Percentiles rank a stretch among this genome's conserved stretches.
Evolutionary conservation across 2,329 filamentous ascomycete species (phyloP).

Genomic region (Stemphylium vesicarium): DNA sequence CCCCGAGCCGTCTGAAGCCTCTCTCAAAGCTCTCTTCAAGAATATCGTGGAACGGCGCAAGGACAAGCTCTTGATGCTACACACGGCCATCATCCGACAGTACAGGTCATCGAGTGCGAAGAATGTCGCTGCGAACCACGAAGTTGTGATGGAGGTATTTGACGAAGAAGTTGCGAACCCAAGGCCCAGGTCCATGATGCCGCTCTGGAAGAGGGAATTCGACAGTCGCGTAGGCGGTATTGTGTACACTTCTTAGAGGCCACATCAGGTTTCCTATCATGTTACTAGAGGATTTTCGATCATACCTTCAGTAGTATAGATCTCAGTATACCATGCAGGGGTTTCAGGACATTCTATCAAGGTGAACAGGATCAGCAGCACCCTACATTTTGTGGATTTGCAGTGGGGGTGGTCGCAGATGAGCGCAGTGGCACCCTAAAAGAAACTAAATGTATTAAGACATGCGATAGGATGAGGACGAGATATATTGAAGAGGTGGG

Average conservation of each 20-base stretch:
- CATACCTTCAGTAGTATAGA: not conserved
- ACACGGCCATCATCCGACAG: conserved; percentile 35
- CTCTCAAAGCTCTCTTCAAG: conserved; percentile 36
- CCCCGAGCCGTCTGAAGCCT: conserved; percentile 28
- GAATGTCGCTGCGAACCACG: conserved; percentile 22
- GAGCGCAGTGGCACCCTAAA: not conserved
- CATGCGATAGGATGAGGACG: not conserved
- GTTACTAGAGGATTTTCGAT: not conserved
- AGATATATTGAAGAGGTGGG: not conserved
- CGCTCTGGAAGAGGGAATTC: conserved; percentile 43
- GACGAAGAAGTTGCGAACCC: conserved; percentile 17
- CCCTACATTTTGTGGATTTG: not conserved
- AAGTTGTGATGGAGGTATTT: conserved; percentile 32
- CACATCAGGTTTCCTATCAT: not conserved
- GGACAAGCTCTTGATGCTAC: conserved; percentile 24
- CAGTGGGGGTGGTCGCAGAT: not conserved
- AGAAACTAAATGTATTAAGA: not conserved
- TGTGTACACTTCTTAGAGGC: conserved; percentile 11
- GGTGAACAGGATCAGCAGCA: not conserved
- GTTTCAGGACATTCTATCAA: not conserved
- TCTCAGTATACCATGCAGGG: too few species aligned
- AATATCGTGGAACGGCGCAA: conserved; percentile 34
- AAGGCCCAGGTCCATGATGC: conserved; percentile 36
- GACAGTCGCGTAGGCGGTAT: conserved; percentile 30
- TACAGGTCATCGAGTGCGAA: conserved; percentile 26